A percentile compares a stretch with the other conserved stretches of the same genome.
phyloP scores from a whole-genome alignment of 495 filamentous ascomycete species.

The Tuber brumale region DNA sequence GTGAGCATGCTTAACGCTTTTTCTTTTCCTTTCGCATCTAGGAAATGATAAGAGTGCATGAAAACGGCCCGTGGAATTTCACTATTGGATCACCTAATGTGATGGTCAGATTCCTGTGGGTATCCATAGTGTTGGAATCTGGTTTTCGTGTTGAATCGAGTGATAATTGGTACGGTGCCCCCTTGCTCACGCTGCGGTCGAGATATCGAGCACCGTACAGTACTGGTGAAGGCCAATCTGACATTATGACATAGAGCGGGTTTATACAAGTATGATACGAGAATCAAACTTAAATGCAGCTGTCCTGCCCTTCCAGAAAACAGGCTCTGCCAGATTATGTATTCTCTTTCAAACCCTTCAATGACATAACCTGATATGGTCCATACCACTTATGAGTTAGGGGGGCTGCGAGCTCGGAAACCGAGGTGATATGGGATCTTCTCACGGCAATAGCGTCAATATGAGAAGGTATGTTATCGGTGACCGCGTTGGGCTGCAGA shows the following conservation, averaged over 20 bases:
- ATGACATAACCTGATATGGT: neutral
- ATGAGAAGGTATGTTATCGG: neutral
- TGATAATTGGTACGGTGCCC: neutral
- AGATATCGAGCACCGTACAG: neutral
- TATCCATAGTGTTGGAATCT: neutral
- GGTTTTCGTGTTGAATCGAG: constrained; percentile 4
- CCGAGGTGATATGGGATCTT: neutral
- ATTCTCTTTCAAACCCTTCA: neutral
- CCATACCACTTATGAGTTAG: neutral
- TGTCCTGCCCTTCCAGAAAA: neutral
- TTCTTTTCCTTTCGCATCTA: neutral
- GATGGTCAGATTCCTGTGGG: neutral
- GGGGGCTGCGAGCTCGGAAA: neutral
- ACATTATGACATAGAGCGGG: neutral
- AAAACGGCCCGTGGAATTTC: constrained; percentile 1
- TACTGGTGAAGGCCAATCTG: neutral
- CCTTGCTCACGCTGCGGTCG: too few species aligned
- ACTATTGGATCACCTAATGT: constrained; percentile 1
- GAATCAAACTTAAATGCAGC: neutral
- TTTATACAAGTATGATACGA: neutral
- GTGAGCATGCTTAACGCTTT: neutral
- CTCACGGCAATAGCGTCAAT: neutral
- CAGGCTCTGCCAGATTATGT: neutral
- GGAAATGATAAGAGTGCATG: neutral
- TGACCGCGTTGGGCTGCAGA: neutral